Conservation (phyloP, 2,329 filamentous ascomycete species). For the Aspergillus eucalypticola region DNA sequence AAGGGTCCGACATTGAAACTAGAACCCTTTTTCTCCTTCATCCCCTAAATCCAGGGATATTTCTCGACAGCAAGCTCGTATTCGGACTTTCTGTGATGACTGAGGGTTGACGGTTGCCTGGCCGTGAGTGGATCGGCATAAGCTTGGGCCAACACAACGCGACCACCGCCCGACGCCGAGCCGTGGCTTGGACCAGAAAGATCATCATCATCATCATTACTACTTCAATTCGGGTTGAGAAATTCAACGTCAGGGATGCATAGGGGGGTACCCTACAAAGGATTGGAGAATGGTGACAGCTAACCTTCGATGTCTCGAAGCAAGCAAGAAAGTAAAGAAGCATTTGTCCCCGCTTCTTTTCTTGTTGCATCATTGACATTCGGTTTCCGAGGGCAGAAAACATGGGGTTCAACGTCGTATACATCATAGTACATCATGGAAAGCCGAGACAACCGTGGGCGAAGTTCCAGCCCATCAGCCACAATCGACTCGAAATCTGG, state of each 20-base stretch:
- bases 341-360: neutral
- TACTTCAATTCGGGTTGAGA: neutral
- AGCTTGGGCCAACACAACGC: conserved; percentile 15
- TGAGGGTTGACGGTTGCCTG: conserved; percentile 12
- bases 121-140: conserved; percentile 10
- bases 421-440: conserved; percentile 8
- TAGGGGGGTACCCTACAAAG: neutral
- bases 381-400: neutral
- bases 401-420: conserved; percentile 2
- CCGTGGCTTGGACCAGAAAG: conserved; percentile 2
- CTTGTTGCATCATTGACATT: conserved; percentile 3
- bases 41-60: neutral
- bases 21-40: too few relatives aligned
- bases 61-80: neutral
- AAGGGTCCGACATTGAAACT: neutral
- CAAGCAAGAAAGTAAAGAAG: neutral
- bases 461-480: conserved; percentile 1
- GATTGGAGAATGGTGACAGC: neutral
- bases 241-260: neutral
- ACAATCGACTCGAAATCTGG: neutral
- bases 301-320: neutral
- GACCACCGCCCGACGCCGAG: conserved; percentile 1
- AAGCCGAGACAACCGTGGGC: neutral
- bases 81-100: neutral
- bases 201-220: neutral